phyloP scores from a whole-genome alignment of 2,329 filamentous ascomycete genomes.

The Colletotrichum limetticola region DNA sequence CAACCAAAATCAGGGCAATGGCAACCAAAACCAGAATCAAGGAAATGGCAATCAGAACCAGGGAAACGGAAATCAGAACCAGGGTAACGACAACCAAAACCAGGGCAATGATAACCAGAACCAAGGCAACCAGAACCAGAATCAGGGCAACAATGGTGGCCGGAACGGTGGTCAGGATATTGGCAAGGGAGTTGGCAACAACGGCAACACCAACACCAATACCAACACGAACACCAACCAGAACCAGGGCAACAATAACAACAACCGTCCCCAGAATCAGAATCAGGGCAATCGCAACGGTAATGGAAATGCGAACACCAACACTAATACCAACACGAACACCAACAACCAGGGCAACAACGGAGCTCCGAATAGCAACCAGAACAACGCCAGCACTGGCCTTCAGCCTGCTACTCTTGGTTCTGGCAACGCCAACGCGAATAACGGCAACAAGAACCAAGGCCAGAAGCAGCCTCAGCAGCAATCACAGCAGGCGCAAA shows the following conservation, averaged over 20 bases:
- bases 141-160: neutral
- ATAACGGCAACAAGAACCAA: neutral
- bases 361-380: neutral
- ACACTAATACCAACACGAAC: neutral
- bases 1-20: neutral
- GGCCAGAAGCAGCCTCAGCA: constrained; percentile 4
- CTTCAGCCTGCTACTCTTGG: constrained; percentile 3
- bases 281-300: neutral
- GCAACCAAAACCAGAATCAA: neutral
- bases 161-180: neutral
- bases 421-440: neutral
- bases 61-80: neutral
- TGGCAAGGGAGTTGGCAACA: neutral
- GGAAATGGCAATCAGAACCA: neutral
- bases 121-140: constrained; percentile 2
- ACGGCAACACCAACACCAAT: neutral
- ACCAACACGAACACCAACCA: constrained; percentile 1
- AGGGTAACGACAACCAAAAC: neutral
- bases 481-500: constrained; percentile 5
- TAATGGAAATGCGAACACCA: neutral
- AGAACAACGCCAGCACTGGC: neutral
- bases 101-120: neutral
- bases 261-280: neutral
- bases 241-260: neutral
- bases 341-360: neutral